These are phyloP conservation scores for Fusarium goolgardi DNA, from an alignment of 2,329 filamentous ascomycete genomes.

Conservation along the genomic window DNA sequence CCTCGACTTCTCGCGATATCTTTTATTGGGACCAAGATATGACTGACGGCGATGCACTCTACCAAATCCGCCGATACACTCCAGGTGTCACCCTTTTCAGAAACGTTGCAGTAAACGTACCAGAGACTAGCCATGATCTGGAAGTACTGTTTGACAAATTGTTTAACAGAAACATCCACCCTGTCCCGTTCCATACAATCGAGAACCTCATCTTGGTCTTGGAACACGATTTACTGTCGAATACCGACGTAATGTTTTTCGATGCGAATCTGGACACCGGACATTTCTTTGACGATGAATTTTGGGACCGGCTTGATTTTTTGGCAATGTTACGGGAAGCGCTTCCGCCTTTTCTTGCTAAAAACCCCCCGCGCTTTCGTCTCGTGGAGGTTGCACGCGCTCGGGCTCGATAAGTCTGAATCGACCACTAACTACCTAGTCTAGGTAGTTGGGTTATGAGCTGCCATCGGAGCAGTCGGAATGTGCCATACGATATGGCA, in stretches of 20 bases:
- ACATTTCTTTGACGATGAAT: no score
- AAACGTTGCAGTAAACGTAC: conserved; percentile 1
- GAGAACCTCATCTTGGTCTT: not conserved
- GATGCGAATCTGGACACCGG: no score
- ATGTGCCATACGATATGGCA: not conserved
- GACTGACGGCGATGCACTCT: no score
- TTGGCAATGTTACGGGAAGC: no score
- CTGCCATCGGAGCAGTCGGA: not conserved
- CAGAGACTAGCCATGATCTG: rapidly evolving
- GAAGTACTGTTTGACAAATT: not conserved
- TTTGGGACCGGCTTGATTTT: no score
- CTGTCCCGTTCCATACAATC: no score
- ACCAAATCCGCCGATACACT: rapidly evolving
- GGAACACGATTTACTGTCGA: not conserved
- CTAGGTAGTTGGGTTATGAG: not conserved
- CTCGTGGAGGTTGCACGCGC: not conserved
- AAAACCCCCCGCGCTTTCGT: not conserved
- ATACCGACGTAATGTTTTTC: not conserved
- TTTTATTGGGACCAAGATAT: conserved; percentile 1
- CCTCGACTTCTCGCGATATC: not conserved
- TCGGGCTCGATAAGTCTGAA: not conserved
- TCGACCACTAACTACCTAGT: not conserved
- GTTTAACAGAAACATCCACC: no score
- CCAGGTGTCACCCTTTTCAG: not conserved
- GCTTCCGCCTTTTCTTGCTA: no score